Percentiles rank a stretch among this genome's conserved stretches.
These are phyloP conservation scores for Dothistroma septosporum DNA, from an alignment of 2,329 filamentous ascomycete genomes.

Conservation along the genomic window DNA sequence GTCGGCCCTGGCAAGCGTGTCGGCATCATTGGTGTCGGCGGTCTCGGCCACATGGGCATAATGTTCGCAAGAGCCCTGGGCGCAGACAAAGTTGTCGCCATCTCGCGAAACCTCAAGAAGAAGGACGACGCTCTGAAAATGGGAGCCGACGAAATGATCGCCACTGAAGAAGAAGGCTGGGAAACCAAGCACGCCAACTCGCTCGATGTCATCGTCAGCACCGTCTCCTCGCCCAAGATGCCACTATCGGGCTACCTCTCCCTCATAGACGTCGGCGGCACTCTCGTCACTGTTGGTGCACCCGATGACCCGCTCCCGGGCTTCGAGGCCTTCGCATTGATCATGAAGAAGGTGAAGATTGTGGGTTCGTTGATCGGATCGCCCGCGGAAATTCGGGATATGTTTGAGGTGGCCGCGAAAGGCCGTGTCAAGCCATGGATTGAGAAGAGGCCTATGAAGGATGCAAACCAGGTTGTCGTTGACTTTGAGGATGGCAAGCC, in stretches of 20 bases:
- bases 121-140: conserved; percentile 57
- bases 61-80: conserved; percentile 67
- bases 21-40: conserved; percentile 68
- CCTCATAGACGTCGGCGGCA: conserved; percentile 58
- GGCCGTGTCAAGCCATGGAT: conserved; percentile 59
- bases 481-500: conserved; percentile 56
- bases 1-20: conserved; percentile 67
- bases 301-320: conserved; percentile 56
- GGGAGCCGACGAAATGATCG: conserved; percentile 57
- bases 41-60: conserved; percentile 59
- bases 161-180: conserved; percentile 59
- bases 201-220: conserved; percentile 58
- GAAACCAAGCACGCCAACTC: conserved; percentile 49
- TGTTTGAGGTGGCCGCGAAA: conserved; percentile 57
- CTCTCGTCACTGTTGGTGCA: conserved; percentile 61
- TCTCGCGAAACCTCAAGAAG: conserved; percentile 59
- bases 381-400: conserved; percentile 56
- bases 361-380: conserved; percentile 48
- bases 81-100: conserved; percentile 63
- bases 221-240: conserved; percentile 57
- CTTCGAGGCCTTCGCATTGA: conserved; percentile 56
- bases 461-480: conserved; percentile 54
- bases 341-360: conserved; percentile 51
- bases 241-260: conserved; percentile 58
- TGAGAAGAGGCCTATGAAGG: conserved; percentile 56